Conservation (phyloP, 257 asterid species). For the Solanum corneliomulleri region DNA sequence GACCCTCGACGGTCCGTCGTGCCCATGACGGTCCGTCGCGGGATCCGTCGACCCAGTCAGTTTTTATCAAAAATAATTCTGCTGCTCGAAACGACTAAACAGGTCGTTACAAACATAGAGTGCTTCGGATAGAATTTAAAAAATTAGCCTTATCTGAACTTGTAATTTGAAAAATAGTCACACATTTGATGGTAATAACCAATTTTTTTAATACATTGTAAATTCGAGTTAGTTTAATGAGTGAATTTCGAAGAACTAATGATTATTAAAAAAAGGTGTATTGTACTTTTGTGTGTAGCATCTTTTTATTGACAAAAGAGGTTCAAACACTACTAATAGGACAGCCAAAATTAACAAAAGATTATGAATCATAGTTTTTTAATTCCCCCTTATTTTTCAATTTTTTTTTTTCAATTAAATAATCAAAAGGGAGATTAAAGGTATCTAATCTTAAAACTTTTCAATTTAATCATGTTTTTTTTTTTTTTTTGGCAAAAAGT, state of each 20-base stretch:
- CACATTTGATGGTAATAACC: too few species aligned
- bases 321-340: neutral
- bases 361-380: neutral
- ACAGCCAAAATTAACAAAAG: conserved; percentile 1
- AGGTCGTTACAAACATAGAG: too few species aligned
- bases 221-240: neutral
- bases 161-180: neutral
- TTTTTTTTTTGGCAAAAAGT: neutral
- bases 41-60: too few species aligned
- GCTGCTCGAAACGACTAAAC: too few species aligned
- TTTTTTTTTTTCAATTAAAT: neutral
- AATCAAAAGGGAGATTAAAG: neutral
- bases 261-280: neutral
- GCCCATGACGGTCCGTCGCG: too few species aligned
- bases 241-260: neutral
- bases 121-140: neutral
- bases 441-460: conserved; percentile 1
- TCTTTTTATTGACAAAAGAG: neutral
- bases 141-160: neutral
- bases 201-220: too few species aligned
- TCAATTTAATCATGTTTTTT: neutral
- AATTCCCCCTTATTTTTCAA: neutral
- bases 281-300: neutral
- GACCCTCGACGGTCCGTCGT: too few species aligned
- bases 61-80: too few species aligned